Base-by-base conservation (phyloP, 176 grass and related monocot genomes). In the Tillandsia leiboldiana region DNA sequence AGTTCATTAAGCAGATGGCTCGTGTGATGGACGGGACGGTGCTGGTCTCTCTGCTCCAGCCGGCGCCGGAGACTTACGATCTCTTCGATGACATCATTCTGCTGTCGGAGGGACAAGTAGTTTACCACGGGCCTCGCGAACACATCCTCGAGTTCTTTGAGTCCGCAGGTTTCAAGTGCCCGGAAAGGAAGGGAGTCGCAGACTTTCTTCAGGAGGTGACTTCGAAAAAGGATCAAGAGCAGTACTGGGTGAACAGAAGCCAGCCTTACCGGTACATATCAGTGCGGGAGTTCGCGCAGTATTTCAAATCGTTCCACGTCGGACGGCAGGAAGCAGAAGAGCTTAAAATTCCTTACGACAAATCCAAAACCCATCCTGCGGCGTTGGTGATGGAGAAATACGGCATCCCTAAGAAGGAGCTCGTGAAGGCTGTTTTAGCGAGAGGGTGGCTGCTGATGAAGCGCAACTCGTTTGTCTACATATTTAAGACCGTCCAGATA, bases 121-220 rank as follows among this genome's bases (percentile, higher is more conserved):
- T 87, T 24, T 91, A 91, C 42, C 84, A 87, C 28, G 88, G 88
- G 66, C 84, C 88, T 18, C 81, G 84, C 0, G 88, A 87, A 49
- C 69, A 72, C 42, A 65, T 87, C 28, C 18, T 91, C 50, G 84
- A 91, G 0, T 91, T 91, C 53, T 87, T 91, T 2, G 84, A 87
- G 54, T 70, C 57, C 17, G 33, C 70, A 10, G 84, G 88, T 49
- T 91, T 91, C 10, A 66, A 70, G 18, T 91, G 88, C 49, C 88
- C 88, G 6, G 64, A 84, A 29, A 77, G 88, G 72, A 91, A 91
- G 77, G 88, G 81, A 51, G 81, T 82, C 0, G 81, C 84, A 0
- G 88, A 91, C 51, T 91, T 91, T 6, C 81, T 91, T 51, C 88
- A 91, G 49, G 88, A 91, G 72, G 88, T 81, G 48, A 87, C 81